Evolutionary conservation across 768 basidiomycete species (phyloP), one percentile per base, ranked within the genome.

Genomic region (Russula sp.): DNA sequence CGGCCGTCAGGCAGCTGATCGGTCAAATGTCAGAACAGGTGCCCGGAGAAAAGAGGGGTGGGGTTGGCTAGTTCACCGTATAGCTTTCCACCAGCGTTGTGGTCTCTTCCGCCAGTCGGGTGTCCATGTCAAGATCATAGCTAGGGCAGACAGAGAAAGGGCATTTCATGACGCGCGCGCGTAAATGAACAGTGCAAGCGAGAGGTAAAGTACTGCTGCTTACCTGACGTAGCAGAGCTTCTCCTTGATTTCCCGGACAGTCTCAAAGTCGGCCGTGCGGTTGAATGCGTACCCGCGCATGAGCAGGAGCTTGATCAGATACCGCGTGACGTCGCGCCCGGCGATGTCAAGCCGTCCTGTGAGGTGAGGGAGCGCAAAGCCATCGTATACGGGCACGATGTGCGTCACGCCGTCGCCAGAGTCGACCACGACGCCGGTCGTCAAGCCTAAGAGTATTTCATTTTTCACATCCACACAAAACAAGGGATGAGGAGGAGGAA

Each of bases 231-330:
- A 99, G 76, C 97, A 99, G 48, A 98, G 75, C 73, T 95, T 97
- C 79, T 99, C 97, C 76, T 99, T 99, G 77, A 99, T 98, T 73
- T 97, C 93, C 36, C 96, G 78, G 22, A 99, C 97, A 2, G 97
- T 99, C 78, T 99, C 97, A 69, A 99, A 99, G 76, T 99, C 97
- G 32, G 97, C 97, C 3, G 97, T 99, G 43, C 97, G 86, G 76
- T 99, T 98, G 82, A 99, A 98, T 1, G 97, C 97, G 73, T 99
- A 98, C n/a, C 97, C 97, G n/a, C 96, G 86, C 95, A 98, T 98
- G 68, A 98, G 84, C 38, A 99, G 80, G n/a, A 99, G 82, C 76
- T 98, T 99, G 83, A 99, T 99, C 75, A 99, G 79, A 75, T 99
- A 99, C 69, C 94, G 86, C 49, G 97, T 99, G 50, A 99, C 97